These are phyloP conservation scores for Xylariaceae sp. DNA, from an alignment of 2,329 filamentous ascomycete species.

Conservation along the genomic window DNA sequence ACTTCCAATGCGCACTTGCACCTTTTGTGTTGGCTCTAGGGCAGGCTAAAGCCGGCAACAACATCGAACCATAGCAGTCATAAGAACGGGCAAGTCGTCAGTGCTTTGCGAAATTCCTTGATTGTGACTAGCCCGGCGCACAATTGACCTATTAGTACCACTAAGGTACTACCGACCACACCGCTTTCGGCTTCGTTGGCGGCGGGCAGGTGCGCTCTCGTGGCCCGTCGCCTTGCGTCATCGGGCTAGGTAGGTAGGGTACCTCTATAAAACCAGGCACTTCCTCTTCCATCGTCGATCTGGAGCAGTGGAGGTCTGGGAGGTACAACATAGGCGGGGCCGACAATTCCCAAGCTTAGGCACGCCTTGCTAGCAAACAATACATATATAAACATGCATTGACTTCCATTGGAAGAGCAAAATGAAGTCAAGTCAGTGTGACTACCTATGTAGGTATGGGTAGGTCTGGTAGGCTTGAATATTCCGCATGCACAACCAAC, in stretches of 20 bases:
- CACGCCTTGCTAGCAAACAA: background rate
- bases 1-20: constrained; percentile 10
- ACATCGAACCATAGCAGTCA: background rate
- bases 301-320: too few relatives aligned
- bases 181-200: constrained; percentile 7
- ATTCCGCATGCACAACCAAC: background rate
- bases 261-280: constrained; percentile 16
- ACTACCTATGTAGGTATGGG: too few relatives aligned
- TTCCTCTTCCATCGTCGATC: too few relatives aligned
- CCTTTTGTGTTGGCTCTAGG: background rate
- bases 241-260: too few relatives aligned
- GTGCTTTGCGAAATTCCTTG: background rate
- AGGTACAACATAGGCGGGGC: constrained; percentile 15
- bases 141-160: constrained; percentile 34
- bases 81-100: background rate
- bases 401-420: constrained; percentile 6
- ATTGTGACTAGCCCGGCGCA: constrained; percentile 4
- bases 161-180: constrained; percentile 7
- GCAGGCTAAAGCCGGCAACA: background rate
- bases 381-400: constrained; percentile 11
- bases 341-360: constrained; percentile 8
- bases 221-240: constrained; percentile 23
- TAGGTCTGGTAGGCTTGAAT: background rate
- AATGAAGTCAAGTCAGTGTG: background rate
- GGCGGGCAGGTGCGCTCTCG: constrained; percentile 2